Conservation (phyloP, 257 asterid species). For the Mentha longifolia region DNA sequence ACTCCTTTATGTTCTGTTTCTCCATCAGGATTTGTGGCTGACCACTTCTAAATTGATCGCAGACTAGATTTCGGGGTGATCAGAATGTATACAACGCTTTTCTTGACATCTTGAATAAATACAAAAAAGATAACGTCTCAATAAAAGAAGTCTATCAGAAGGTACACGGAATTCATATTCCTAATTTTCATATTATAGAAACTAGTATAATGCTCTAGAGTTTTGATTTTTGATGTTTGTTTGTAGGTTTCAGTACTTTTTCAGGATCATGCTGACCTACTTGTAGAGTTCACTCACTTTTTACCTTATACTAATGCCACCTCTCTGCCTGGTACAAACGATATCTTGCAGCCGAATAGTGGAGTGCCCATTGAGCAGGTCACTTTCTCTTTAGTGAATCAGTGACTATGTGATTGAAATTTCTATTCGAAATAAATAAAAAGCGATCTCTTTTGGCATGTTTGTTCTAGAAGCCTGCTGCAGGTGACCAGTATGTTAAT, state of each 20-base stretch:
- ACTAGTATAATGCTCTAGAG: slow-evolving; percentile 4
- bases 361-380: slow-evolving; percentile 74
- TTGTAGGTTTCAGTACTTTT: slow-evolving; percentile 88
- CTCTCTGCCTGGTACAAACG: slow-evolving; percentile 51
- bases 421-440: slow-evolving; percentile 8
- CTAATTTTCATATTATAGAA: slow-evolving; percentile 13
- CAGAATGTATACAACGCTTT: slow-evolving; percentile 82
- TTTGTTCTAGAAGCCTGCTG: slow-evolving; percentile 61
- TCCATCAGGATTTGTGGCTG: slow-evolving; percentile 33
- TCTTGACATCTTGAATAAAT: slow-evolving; percentile 90
- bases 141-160: slow-evolving; percentile 83
- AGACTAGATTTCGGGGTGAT: slow-evolving; percentile 94
- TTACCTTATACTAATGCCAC: slow-evolving; percentile 73
- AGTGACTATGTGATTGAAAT: slow-evolving; percentile 25
- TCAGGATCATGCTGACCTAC: slow-evolving; percentile 82
- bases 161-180: slow-evolving; percentile 50
- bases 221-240: slow-evolving; percentile 34
- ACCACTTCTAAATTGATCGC: slow-evolving; percentile 46
- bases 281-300: slow-evolving; percentile 92
- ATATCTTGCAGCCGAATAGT: slow-evolving; percentile 52
- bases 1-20: slow-evolving; percentile 23
- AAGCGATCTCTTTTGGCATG: slow-evolving; percentile 27
- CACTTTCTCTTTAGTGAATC: slow-evolving; percentile 37
- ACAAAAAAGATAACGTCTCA: slow-evolving; percentile 74
- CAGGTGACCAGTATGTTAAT: slow-evolving; percentile 44